Conservation (phyloP, 108 stramenopile genomes). For the Ochromonas danica region DNA sequence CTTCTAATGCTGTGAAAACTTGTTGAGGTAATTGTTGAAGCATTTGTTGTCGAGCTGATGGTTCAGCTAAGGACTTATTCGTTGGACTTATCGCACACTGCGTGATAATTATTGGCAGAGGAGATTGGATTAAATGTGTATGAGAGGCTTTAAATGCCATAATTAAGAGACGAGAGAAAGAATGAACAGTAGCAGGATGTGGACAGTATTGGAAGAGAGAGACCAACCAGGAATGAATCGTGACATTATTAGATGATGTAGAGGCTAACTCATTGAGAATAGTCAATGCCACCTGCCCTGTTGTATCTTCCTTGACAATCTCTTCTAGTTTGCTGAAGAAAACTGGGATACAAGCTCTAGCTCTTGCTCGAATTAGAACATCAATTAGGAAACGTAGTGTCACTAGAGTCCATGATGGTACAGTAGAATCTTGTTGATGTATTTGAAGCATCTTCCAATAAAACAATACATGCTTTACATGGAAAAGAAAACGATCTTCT, state of each 20-base stretch:
- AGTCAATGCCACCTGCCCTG: neutral
- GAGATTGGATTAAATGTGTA: neutral
- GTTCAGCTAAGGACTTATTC: too few relatives aligned
- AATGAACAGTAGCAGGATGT: neutral
- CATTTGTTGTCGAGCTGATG: too few relatives aligned
- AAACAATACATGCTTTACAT: neutral
- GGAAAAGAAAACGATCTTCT: constrained; percentile 1
- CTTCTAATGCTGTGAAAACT: neutral
- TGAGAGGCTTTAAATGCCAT: neutral
- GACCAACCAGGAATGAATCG: neutral
- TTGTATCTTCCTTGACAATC: constrained; percentile 2
- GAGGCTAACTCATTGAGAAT: neutral
- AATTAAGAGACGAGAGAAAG: neutral
- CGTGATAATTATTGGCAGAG: too few relatives aligned
- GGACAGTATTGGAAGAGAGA: neutral
- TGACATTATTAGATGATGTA: neutral
- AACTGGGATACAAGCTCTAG: neutral
- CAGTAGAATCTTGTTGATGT: neutral
- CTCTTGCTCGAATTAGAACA: neutral
- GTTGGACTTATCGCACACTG: too few relatives aligned
- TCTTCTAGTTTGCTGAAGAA: constrained; percentile 17
- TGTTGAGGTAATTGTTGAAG: neutral
- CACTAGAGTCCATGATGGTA: neutral
- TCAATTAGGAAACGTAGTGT: neutral
- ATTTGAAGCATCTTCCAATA: constrained; percentile 1